These are phyloP conservation scores for Emmonsia crescens DNA, from an alignment of 2,329 filamentous ascomycete species.

Conservation along the genomic window DNA sequence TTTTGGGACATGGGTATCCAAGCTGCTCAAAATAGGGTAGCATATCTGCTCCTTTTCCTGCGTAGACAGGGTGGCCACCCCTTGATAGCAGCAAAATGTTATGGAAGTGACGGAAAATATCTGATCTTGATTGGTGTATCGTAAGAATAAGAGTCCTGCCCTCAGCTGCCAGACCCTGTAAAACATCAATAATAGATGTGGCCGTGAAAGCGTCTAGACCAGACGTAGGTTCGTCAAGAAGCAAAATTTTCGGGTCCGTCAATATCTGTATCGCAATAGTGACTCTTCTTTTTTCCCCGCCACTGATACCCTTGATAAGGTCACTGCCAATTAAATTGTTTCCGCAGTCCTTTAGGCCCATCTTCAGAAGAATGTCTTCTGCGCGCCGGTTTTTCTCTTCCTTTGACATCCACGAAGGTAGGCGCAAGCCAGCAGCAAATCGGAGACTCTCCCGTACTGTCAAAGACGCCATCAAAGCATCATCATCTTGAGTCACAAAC, in stretches of 20 bases:
- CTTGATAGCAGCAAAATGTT: conserved; percentile 60
- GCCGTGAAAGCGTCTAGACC: conserved; percentile 70
- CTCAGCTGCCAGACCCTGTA: conserved; percentile 59
- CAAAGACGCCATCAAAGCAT: conserved; percentile 60
- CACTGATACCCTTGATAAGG: conserved; percentile 65
- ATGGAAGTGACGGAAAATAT: conserved; percentile 60
- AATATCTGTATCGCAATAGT: conserved; percentile 69
- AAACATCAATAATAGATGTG: conserved; percentile 63
- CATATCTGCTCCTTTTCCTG: conserved; percentile 54
- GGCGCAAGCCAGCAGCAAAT: conserved; percentile 59
- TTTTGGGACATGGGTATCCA: conserved; percentile 54
- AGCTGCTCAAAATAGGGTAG: conserved; percentile 50
- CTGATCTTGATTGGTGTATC: conserved; percentile 65
- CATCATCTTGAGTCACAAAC: conserved; percentile 69
- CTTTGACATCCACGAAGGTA: conserved; percentile 59
- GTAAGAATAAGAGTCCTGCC: conserved; percentile 66
- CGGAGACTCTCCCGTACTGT: conserved; percentile 65
- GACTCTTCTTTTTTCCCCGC: conserved; percentile 67
- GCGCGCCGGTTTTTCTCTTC: conserved; percentile 57
- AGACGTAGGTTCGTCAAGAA: conserved; percentile 67
- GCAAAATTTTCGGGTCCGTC: conserved; percentile 60
- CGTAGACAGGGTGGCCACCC: conserved; percentile 58
- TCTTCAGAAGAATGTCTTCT: conserved; percentile 60
- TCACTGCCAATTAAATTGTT: conserved; percentile 64
- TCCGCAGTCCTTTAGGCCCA: conserved; percentile 69